Evolutionary conservation across 768 basidiomycete species (phyloP).

Genomic region (Tubosaeta brunneosetosa): DNA sequence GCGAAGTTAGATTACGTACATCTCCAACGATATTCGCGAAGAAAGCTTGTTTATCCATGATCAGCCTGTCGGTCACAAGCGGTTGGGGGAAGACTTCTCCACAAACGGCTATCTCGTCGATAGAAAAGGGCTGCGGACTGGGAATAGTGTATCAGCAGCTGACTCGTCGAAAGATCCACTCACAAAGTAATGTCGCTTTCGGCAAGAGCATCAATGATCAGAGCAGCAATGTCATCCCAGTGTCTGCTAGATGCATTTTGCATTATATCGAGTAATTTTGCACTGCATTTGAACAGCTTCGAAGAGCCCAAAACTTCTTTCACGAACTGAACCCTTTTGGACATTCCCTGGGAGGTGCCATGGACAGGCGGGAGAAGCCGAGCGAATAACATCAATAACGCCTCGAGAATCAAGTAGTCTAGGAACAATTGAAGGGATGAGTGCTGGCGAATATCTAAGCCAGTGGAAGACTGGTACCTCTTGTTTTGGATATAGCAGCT

Average conservation of each 20-base stretch:
- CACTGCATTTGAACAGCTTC: slow-evolving; percentile 33
- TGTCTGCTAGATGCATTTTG: slow-evolving; percentile 39
- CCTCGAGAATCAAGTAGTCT: slow-evolving; percentile 59
- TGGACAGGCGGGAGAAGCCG: slow-evolving; percentile 47
- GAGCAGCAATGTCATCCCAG: slow-evolving; percentile 50
- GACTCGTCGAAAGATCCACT: slow-evolving; percentile 18
- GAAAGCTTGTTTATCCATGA: slow-evolving; percentile 48
- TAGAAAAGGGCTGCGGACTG: slow-evolving; percentile 60
- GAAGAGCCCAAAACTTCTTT: slow-evolving; percentile 45
- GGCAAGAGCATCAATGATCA: slow-evolving; percentile 47
- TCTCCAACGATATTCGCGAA: slow-evolving; percentile 42
- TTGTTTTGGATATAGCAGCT: slow-evolving; percentile 41
- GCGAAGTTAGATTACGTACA: slow-evolving; percentile 5
- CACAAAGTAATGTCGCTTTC: slow-evolving; percentile 45
- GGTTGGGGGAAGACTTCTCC: slow-evolving; percentile 31
- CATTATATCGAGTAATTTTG: slow-evolving; percentile 38
- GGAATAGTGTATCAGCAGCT: slow-evolving; percentile 2
- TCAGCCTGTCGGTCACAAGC: slow-evolving; percentile 42
- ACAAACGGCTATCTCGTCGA: slow-evolving; percentile 37
- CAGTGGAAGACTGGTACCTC: slow-evolving; percentile 33
- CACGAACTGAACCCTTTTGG: slow-evolving; percentile 44
- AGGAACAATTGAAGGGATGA: slow-evolving; percentile 1
- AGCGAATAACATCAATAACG: slow-evolving; percentile 52
- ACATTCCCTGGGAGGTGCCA: slow-evolving; percentile 30
- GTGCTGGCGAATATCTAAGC: background rate